Conservation (phyloP, 176 grass and related monocot species). For the Saccharum spontaneum region DNA sequence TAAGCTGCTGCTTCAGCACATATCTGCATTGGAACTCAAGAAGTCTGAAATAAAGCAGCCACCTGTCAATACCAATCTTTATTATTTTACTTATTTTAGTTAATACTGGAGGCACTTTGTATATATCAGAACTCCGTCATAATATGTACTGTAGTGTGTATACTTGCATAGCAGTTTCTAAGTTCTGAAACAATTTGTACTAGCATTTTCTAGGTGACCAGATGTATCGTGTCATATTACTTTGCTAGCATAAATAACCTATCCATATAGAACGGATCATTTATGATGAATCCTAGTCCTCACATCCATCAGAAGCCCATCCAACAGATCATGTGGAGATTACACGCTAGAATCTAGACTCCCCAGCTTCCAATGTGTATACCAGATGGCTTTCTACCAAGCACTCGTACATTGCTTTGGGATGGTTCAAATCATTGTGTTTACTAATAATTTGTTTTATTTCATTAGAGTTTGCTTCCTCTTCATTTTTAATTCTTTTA, state of each 20-base stretch:
- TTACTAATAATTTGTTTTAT: constrained; percentile 4
- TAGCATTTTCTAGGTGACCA: constrained; percentile 5
- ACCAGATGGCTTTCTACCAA: constrained; percentile 17
- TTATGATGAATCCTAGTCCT: background rate
- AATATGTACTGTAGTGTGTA: background rate
- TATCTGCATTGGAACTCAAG: background rate
- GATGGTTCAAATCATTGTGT: background rate
- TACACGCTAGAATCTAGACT: background rate
- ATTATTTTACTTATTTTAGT: background rate
- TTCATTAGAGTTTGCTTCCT: background rate
- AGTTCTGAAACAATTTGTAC: background rate
- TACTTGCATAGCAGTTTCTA: background rate
- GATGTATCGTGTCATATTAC: background rate
- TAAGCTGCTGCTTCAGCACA: background rate
- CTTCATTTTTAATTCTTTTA: background rate
- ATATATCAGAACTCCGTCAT: background rate
- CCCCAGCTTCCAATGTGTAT: constrained; percentile 4
- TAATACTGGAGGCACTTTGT: background rate
- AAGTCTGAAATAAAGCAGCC: background rate
- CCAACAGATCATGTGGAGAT: background rate
- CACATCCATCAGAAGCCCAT: background rate
- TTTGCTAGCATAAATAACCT: background rate
- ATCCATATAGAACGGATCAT: background rate
- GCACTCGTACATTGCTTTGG: constrained; percentile 8
- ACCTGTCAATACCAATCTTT: background rate